Percentiles rank a stretch among this genome's conserved stretches.
These are phyloP conservation scores for Alternaria brassicicola DNA, from an alignment of 2,329 filamentous ascomycete species.

Conservation along the genomic window DNA sequence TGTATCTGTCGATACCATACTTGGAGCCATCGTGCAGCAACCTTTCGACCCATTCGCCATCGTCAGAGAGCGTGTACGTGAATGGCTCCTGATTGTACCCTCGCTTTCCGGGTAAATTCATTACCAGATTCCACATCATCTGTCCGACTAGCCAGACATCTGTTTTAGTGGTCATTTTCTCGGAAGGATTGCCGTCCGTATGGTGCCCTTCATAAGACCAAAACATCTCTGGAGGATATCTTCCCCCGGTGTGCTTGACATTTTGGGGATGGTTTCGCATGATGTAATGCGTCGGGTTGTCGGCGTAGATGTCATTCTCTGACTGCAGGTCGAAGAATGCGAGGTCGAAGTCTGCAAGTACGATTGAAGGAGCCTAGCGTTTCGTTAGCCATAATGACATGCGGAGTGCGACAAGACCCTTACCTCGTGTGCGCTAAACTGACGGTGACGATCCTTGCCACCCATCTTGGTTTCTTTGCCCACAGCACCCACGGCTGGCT, in stretches of 20 bases:
- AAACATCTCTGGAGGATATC: neutral
- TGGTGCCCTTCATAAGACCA: neutral
- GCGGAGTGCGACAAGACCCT: neutral
- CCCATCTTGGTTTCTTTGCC: neutral
- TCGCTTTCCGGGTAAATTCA: neutral
- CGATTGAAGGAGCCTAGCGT: neutral
- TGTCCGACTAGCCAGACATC: slow-evolving; percentile 5
- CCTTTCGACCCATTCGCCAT: neutral
- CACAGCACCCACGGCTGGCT: neutral
- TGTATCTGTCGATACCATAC: neutral
- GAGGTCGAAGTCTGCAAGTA: slow-evolving; percentile 10
- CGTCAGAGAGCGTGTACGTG: neutral
- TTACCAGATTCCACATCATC: slow-evolving; percentile 6
- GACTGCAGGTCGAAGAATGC: slow-evolving; percentile 13
- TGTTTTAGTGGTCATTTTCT: neutral
- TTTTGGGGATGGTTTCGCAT: neutral
- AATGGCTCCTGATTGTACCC: neutral
- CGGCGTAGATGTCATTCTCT: neutral
- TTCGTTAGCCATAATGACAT: neutral
- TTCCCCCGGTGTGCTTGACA: neutral
- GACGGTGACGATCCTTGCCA: neutral
- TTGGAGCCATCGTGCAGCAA: neutral
- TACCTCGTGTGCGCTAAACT: neutral
- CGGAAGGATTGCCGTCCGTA: neutral
- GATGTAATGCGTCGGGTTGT: slow-evolving; percentile 9